Base-by-base conservation (phyloP, 306 rosid species). In the Prunus kanzakura region DNA sequence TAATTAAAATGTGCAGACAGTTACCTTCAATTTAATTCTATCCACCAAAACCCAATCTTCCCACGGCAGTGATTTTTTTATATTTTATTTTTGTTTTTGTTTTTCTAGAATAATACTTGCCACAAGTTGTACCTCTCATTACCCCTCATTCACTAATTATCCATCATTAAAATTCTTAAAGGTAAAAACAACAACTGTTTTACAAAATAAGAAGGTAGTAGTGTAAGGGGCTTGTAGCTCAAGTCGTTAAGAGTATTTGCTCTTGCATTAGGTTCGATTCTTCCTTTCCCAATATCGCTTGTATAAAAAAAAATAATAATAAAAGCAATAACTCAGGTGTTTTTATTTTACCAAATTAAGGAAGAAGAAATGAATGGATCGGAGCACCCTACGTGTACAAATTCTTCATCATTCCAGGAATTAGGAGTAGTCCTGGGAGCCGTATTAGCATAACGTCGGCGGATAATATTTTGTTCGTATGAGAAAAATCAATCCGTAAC, bases 21-120 rank as follows among this genome's bases (percentile, higher is more conserved):
- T 69, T 27, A 11, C 62, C 35, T 47, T 52, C 75, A 43, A 43
- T 67, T 55, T 69, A 55, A 61, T 13, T 60, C n/a, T n/a, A 65
- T 64, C 60, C 73, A 22, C 29, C 0, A 62, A 6, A 62, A 29
- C 43, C 4, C 41, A 25, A 29, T 16, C 22, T 62, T 62, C 12
- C n/a, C 6, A 62, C 64, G 5, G 3, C 15, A 57, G n/a, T 56
- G 12, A n/a, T 3, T 3, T 60, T 60, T 23, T 14, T 23, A 1
- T 8, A 55, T 27, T 60, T 60, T 2, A 49, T 7, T 38, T 49
- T 49, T 49, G 35, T 23, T 23, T 23, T 23, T 2, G 11, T 14
- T 58, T 58, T 58, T 23, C 64, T 23, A 58, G 16, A 27, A 58
- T 22, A 58, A 23, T 12, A 47, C 52, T 12, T 47, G 52, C 52